These are phyloP conservation scores for Yarrowia deformans DNA, from an alignment of 805 yeast species.

Conservation along the genomic window DNA sequence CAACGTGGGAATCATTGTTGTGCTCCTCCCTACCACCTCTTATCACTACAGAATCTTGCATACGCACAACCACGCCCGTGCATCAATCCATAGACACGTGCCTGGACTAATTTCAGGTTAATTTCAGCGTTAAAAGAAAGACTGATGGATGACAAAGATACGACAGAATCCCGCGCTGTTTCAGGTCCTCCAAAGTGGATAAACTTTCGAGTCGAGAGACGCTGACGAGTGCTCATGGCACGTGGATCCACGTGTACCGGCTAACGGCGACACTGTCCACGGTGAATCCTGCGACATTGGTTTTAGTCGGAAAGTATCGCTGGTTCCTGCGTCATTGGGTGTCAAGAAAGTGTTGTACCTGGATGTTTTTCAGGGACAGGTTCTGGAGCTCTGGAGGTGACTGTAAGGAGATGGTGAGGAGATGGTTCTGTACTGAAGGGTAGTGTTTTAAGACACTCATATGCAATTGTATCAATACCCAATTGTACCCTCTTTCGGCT, in stretches of 20 bases:
- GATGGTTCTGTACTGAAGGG: too few relatives aligned
- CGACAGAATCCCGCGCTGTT: neutral
- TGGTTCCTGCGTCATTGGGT: too few relatives aligned
- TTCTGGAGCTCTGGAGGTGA: too few relatives aligned
- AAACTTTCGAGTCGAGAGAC: neutral
- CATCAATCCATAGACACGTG: slow-evolving; percentile 3
- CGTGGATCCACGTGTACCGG: neutral
- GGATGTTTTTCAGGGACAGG: too few relatives aligned
- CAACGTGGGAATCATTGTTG: too few relatives aligned
- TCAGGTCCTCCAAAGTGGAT: slow-evolving; percentile 6
- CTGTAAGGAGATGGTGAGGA: too few relatives aligned
- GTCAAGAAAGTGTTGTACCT: too few relatives aligned
- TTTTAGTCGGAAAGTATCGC: neutral
- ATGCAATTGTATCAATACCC: too few relatives aligned
- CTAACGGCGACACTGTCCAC: neutral
- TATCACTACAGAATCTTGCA: slow-evolving; percentile 8
- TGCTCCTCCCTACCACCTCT: too few relatives aligned
- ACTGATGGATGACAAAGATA: too few relatives aligned
- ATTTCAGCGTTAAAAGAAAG: neutral
- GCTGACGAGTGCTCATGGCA: neutral
- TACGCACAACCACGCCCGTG: neutral
- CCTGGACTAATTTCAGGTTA: neutral
- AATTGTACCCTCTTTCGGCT: too few relatives aligned
- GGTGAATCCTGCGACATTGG: neutral
- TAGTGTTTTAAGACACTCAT: too few relatives aligned